phyloP scores from a whole-genome alignment of 2,329 filamentous ascomycete species.

The Fusarium incarnatum region DNA sequence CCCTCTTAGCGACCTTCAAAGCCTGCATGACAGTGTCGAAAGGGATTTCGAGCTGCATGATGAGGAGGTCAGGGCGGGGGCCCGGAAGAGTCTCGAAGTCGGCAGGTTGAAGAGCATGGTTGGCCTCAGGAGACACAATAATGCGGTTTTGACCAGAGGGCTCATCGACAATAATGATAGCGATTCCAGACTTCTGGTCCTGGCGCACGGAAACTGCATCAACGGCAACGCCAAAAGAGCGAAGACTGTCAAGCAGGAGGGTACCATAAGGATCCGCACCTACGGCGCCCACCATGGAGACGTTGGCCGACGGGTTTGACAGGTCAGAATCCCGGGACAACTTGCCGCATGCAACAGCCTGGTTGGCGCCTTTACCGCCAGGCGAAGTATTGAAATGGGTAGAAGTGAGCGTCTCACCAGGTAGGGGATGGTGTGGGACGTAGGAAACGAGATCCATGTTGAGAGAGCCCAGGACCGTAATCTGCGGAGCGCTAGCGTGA shows the following conservation, averaged over 20 bases:
- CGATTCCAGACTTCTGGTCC: conserved; percentile 72
- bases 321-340: conserved; percentile 69
- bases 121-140: conserved; percentile 78
- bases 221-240: conserved; percentile 71
- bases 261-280: conserved; percentile 75
- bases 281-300: conserved; percentile 81
- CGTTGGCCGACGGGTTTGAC: conserved; percentile 53
- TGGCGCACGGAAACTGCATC: conserved; percentile 60
- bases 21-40: conserved; percentile 72
- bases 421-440: conserved; percentile 82
- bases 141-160: conserved; percentile 81
- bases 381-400: conserved; percentile 81
- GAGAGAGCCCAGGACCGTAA: conserved; percentile 90
- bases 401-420: conserved; percentile 89
- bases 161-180: conserved; percentile 81
- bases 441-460: conserved; percentile 94
- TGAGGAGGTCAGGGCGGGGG: conserved; percentile 69
- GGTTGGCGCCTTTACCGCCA: conserved; percentile 96
- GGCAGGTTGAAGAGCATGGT: conserved; percentile 61
- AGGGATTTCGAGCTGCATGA: conserved; percentile 85
- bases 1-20: conserved; percentile 61
- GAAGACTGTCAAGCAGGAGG: conserved; percentile 68
- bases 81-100: conserved; percentile 52
- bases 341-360: conserved; percentile 88
- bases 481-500: conserved; percentile 55